Percentiles rank a stretch among this genome's conserved stretches.
Conservation (phyloP, 2,329 filamentous ascomycete genomes). For the Pestalotiopsis fici region DNA sequence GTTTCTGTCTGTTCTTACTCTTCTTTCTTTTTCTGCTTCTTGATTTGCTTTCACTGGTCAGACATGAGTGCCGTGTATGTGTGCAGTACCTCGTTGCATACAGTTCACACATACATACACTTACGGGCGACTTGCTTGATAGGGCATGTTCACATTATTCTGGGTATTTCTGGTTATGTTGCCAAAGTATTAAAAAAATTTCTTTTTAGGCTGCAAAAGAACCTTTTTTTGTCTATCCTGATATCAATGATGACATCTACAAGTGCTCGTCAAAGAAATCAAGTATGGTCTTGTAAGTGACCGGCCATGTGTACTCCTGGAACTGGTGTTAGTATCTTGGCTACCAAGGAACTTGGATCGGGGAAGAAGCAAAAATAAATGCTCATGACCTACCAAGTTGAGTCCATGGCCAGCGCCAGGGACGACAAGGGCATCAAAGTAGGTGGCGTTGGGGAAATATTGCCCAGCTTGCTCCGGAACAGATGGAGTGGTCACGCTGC, state of each 20-base stretch:
- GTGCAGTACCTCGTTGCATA: too few species aligned
- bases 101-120: too few species aligned
- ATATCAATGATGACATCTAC: too few species aligned
- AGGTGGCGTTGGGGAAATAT: conserved; percentile 44
- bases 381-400: conserved; percentile 37
- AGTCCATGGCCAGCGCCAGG: conserved; percentile 51
- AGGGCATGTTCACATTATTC: too few species aligned
- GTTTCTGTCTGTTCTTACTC: neutral
- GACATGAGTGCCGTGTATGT: too few species aligned
- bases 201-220: too few species aligned
- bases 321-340: neutral
- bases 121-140: too few species aligned
- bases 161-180: too few species aligned
- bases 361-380: neutral
- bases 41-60: too few species aligned
- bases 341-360: neutral
- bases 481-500: conserved; percentile 44
- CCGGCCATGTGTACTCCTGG: conserved; percentile 27
- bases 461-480: conserved; percentile 37
- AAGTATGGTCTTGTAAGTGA: conserved; percentile 35
- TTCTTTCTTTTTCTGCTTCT: neutral
- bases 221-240: too few species aligned
- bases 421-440: conserved; percentile 56
- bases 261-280: conserved; percentile 32
- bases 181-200: too few species aligned